Conservation (phyloP, 306 rosid species). For the Dalbergia oliveri region DNA sequence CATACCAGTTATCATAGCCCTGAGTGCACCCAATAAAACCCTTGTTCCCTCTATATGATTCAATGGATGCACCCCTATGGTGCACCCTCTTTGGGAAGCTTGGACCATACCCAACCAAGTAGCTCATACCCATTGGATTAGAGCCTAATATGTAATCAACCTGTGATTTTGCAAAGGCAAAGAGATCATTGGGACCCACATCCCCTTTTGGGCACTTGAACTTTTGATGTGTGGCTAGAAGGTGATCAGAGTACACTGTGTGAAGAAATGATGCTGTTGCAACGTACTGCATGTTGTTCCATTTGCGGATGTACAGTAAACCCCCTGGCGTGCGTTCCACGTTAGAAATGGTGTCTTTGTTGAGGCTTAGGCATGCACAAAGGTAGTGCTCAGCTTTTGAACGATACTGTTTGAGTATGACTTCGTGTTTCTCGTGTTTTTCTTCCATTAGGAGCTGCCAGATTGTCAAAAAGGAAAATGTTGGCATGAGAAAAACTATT, state of each 20-base stretch:
- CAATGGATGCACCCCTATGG: constrained; percentile 89
- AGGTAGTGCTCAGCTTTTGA: constrained; percentile 73
- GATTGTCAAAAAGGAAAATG: neutral
- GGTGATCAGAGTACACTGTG: constrained; percentile 67
- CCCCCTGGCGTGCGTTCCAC: constrained; percentile 87
- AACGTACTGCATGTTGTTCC: constrained; percentile 90
- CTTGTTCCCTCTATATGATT: constrained; percentile 53
- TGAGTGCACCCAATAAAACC: constrained; percentile 86
- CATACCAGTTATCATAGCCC: constrained; percentile 78
- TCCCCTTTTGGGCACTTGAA: constrained; percentile 52
- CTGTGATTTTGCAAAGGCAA: constrained; percentile 74
- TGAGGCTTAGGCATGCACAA: constrained; percentile 73
- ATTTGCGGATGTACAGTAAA: constrained; percentile 71
- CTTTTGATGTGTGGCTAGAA: constrained; percentile 54
- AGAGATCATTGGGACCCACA: constrained; percentile 54
- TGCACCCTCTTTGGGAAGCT: constrained; percentile 67
- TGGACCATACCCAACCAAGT: constrained; percentile 71
- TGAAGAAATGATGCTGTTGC: constrained; percentile 76
- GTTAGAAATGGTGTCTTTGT: constrained; percentile 59
- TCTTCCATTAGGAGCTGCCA: constrained; percentile 69
- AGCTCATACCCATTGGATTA: constrained; percentile 76
- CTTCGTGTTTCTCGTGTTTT: constrained; percentile 58
- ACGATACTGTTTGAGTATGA: constrained; percentile 58
- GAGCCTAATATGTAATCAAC: constrained; percentile 82
- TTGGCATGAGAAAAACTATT: neutral